Base-by-base conservation (phyloP, 176 grass and related monocot genomes). In the Oryza australiensis region DNA sequence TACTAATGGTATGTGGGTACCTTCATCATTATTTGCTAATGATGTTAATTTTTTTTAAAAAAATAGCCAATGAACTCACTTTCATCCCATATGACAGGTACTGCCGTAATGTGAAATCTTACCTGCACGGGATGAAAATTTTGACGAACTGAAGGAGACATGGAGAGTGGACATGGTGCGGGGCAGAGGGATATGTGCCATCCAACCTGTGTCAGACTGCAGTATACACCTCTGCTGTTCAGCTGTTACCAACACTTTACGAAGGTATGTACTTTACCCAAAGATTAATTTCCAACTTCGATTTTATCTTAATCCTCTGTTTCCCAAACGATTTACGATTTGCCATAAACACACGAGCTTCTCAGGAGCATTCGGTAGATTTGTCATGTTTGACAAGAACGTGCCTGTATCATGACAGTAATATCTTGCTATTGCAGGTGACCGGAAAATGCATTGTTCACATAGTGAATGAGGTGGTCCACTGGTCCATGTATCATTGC, bases 1-100 rank as follows among this genome's bases (percentile, higher is more conserved):
- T 60, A 60, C 55, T 24, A 53, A 86, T 72, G 68, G 18, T 42
- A 72, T n/a, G 73, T 73, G 45, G 77, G 57, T 66, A 30, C 12
- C 26, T 87, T 65, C 18, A 33, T 45, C 22, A 64, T 53, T 13
- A 33, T 72, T 49, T 53, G 4, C 43, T 80, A 32, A 20, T 57
- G 22, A 38, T 40, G 4, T 18, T 41, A 11, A 2, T 40, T 23
- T 83, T 28, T 72, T 24, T 0, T 26, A 7, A 18, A 74, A 45
- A n/a, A n/a, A 9, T 53, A 23, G 5, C 53, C 0, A 20, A 22
- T 18, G 10, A 62, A 37, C 66, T 35, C 16, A 64, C 34, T 73
- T 73, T 13, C 51, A 42, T 83, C 22, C 13, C 43, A 11, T 67
- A 12, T 62, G 38, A 70, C 51, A 84, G 55, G 64, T 26, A 80